Evolutionary conservation across 345 rosid species (phyloP).

Genomic region (Eucalyptus fibrosa): DNA sequence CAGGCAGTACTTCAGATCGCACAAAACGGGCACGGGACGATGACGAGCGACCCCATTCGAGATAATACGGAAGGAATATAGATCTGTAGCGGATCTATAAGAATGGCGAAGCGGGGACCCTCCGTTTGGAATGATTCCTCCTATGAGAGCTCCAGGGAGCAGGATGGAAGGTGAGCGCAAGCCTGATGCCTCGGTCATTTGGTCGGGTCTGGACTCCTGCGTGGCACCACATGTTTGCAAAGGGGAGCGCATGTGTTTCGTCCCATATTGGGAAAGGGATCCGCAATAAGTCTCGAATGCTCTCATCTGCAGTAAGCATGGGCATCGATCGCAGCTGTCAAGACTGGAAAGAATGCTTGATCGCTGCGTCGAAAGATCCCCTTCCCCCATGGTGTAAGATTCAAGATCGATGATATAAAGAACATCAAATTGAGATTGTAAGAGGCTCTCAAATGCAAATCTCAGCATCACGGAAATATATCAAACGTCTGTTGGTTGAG

Average conservation of each 20-base stretch:
- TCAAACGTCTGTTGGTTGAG: background rate
- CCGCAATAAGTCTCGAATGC: conserved; percentile 21
- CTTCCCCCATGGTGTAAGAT: background rate
- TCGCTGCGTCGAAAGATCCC: background rate
- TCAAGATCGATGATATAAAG: background rate
- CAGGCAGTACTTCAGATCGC: background rate
- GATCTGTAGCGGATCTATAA: background rate
- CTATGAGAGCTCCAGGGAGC: conserved; percentile 72
- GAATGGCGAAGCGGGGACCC: background rate
- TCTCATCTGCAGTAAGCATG: conserved; percentile 38
- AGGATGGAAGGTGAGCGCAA: conserved; percentile 42
- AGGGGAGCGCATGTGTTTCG: conserved; percentile 84
- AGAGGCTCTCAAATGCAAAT: background rate
- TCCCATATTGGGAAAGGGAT: conserved; percentile 77
- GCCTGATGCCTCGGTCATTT: conserved; percentile 78
- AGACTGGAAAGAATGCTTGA: background rate
- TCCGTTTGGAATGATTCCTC: background rate
- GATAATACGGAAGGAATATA: background rate
- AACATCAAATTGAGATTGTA: background rate
- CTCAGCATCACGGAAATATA: background rate
- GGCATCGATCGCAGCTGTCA: background rate
- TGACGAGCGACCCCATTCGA: background rate
- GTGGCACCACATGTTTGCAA: conserved; percentile 76
- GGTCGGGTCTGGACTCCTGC: conserved; percentile 31
- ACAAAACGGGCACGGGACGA: background rate